These are phyloP conservation scores for Ilex paraguariensis DNA, from an alignment of 305 asterid genomes.

Conservation along the genomic window DNA sequence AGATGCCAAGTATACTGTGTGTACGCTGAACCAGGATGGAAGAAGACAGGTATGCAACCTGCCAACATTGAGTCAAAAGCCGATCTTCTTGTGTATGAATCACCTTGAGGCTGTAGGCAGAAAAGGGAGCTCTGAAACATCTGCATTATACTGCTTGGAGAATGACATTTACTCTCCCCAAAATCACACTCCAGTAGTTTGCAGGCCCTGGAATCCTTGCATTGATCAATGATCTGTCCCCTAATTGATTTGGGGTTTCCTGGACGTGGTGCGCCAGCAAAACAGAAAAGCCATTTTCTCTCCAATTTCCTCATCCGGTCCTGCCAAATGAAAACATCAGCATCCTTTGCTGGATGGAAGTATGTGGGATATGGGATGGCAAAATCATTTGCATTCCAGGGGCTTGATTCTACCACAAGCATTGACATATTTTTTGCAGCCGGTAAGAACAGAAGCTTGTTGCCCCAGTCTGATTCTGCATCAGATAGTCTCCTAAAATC, in stretches of 20 bases:
- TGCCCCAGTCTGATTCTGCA: constrained; percentile 66
- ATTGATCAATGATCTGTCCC: constrained; percentile 64
- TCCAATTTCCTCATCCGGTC: constrained; percentile 58
- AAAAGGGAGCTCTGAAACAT: constrained; percentile 75
- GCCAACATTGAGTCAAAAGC: constrained; percentile 84
- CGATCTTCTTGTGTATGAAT: constrained; percentile 80
- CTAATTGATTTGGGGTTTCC: constrained; percentile 61
- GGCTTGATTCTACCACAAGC: constrained; percentile 87
- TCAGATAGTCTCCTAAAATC: constrained; percentile 69
- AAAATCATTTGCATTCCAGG: constrained; percentile 68
- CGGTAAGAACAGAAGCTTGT: constrained; percentile 67
- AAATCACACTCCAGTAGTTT: constrained; percentile 56
- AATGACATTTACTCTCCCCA: constrained; percentile 73
- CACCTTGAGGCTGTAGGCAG: constrained; percentile 88
- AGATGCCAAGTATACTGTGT: constrained; percentile 87
- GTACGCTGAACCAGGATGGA: constrained; percentile 87
- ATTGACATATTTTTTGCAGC: constrained; percentile 70
- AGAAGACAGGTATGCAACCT: constrained; percentile 87
- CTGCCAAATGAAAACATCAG: constrained; percentile 64
- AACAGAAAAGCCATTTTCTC: constrained; percentile 64
- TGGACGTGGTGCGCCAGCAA: constrained; percentile 89
- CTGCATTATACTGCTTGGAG: constrained; percentile 75
- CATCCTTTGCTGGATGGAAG: constrained; percentile 74
- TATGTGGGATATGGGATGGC: constrained; percentile 88
- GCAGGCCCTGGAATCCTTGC: constrained; percentile 51